Evolutionary conservation across 192 early-diverging fungal genomes (phyloP).

Genomic region (Backusella psychrophila): DNA sequence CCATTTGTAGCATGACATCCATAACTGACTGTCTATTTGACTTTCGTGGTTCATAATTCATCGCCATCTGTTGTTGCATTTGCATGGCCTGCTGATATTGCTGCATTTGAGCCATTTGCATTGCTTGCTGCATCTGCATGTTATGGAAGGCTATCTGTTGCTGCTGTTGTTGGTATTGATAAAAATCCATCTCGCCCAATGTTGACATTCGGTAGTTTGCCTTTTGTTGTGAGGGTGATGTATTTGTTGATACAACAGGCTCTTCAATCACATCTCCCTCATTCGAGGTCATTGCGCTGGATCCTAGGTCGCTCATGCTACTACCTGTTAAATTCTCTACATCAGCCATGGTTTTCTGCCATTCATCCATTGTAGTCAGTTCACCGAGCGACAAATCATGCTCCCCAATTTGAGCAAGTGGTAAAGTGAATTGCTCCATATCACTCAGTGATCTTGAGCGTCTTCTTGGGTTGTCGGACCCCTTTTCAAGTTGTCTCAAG

Average conservation of each 20-base stretch:
- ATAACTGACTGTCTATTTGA: constrained; percentile 19
- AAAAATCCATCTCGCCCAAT: constrained; percentile 16
- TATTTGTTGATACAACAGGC: background rate
- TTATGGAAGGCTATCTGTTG: constrained; percentile 7
- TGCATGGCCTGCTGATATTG: constrained; percentile 25
- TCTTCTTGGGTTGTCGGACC: constrained; percentile 13
- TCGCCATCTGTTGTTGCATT: constrained; percentile 11
- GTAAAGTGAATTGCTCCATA: background rate
- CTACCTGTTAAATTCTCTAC: background rate
- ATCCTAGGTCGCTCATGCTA: background rate
- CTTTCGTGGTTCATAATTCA: background rate
- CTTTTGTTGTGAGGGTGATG: background rate
- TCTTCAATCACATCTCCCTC: background rate
- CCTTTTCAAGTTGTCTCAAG: constrained; percentile 19
- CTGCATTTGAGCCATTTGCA: constrained; percentile 22
- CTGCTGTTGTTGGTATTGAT: constrained; percentile 12
- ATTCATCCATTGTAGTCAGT: constrained; percentile 7
- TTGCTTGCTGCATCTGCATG: constrained; percentile 22
- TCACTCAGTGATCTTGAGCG: constrained; percentile 17
- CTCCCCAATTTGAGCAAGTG: background rate
- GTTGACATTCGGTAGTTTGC: constrained; percentile 12
- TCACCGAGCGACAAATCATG: background rate
- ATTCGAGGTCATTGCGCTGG: background rate
- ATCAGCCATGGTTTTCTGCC: constrained; percentile 12
- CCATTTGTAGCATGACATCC: constrained; percentile 30